Evolutionary conservation across 768 basidiomycete genomes (phyloP).

Genomic region (Leccinum pellstonianum): DNA sequence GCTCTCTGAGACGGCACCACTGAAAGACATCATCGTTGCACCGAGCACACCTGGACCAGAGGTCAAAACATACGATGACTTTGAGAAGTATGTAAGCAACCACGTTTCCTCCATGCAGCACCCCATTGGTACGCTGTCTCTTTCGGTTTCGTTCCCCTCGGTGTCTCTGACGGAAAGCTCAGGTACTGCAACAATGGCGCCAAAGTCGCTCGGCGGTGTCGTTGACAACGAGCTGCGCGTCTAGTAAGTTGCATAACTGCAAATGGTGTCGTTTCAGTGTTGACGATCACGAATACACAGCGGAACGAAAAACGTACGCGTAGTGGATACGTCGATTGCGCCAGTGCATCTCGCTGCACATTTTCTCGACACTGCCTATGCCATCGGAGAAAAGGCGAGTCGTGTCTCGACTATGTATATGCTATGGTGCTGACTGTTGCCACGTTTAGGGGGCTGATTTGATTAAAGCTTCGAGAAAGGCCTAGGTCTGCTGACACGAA

Average conservation of each 20-base stretch:
- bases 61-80: conserved; percentile 17
- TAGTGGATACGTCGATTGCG: conserved; percentile 18
- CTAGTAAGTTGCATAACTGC: conserved; percentile 4
- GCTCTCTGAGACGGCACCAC: conserved; percentile 17
- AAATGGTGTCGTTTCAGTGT: conserved; percentile 26
- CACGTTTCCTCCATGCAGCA: not conserved
- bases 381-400: conserved; percentile 18
- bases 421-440: not conserved
- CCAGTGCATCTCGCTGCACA: conserved; percentile 17
- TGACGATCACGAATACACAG: not conserved
- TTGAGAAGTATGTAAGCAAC: conserved; percentile 12
- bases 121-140: conserved; percentile 12
- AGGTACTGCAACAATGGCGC: conserved; percentile 23
- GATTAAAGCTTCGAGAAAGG: conserved; percentile 6
- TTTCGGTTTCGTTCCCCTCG: not conserved
- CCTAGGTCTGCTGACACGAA: not conserved
- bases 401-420: not conserved
- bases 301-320: conserved; percentile 18
- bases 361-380: conserved; percentile 19
- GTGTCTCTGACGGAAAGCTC: not conserved
- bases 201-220: conserved; percentile 17
- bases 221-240: conserved; percentile 18
- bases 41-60: conserved; percentile 23
- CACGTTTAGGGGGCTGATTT: conserved; percentile 10
- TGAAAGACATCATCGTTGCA: conserved; percentile 15